These are phyloP conservation scores for Geum urbanum DNA, from an alignment of 306 rosid species.

Conservation along the genomic window DNA sequence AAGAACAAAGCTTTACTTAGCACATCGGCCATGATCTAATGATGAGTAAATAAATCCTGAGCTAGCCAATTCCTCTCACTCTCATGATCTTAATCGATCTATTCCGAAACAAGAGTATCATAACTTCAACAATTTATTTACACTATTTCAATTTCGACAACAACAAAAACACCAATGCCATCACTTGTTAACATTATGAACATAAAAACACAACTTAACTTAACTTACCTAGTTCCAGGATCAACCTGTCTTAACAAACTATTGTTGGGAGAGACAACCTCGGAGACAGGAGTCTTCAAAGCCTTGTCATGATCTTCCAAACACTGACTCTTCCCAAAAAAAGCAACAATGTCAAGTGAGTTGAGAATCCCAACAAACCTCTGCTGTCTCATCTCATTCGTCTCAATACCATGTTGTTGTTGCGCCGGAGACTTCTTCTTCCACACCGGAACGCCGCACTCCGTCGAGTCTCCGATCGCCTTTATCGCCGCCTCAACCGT, in stretches of 20 bases:
- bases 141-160: too few relatives aligned
- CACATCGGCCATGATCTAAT: too few relatives aligned
- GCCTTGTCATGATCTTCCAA: conserved; percentile 85
- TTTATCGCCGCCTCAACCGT: conserved; percentile 73
- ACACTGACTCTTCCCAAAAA: conserved; percentile 58
- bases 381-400: conserved; percentile 70
- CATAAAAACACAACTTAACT: too few relatives aligned
- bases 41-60: too few relatives aligned
- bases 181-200: too few relatives aligned
- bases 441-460: conserved; percentile 83
- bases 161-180: too few relatives aligned
- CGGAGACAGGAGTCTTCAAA: conserved; percentile 66
- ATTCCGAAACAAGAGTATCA: too few relatives aligned
- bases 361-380: conserved; percentile 89
- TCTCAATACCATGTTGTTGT: conserved; percentile 42
- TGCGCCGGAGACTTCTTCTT: conserved; percentile 48
- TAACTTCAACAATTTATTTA: too few relatives aligned
- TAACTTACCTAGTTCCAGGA: conserved; percentile 60
- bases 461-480: conserved; percentile 81
- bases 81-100: too few relatives aligned
- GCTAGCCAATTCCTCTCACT: too few relatives aligned
- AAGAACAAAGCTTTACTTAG: too few relatives aligned
- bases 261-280: conserved; percentile 52
- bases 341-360: conserved; percentile 84
- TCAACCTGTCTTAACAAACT: conserved; percentile 76